Evolutionary conservation across 1,139 yeast species (phyloP).

Genomic region (Eremothecium cymbalariae): DNA sequence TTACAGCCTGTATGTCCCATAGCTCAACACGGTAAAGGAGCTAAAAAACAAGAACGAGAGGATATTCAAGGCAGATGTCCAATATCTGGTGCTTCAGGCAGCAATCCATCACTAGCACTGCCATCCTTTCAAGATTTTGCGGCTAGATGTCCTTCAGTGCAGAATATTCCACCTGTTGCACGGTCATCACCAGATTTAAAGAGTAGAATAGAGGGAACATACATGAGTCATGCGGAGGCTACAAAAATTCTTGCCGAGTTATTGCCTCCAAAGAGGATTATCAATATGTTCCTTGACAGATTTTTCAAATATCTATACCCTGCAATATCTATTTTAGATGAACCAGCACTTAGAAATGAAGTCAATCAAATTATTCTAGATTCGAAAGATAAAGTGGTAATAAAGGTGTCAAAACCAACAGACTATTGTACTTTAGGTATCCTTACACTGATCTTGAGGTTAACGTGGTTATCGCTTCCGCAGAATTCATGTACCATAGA

Average conservation of each 20-base stretch:
- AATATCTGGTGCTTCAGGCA: not conserved
- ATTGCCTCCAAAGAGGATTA: constrained; percentile 38
- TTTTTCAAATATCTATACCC: constrained; percentile 44
- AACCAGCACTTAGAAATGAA: constrained; percentile 31
- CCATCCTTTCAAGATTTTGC: constrained; percentile 20
- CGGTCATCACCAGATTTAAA: constrained; percentile 7
- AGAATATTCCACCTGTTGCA: constrained; percentile 12
- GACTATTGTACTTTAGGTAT: constrained; percentile 36
- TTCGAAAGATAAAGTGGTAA: constrained; percentile 5
- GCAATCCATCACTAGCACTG: constrained; percentile 4
- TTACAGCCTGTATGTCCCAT: too few species aligned
- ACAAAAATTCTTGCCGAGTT: constrained; percentile 16
- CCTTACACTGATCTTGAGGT: constrained; percentile 39
- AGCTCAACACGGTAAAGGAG: too few species aligned
- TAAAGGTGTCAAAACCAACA: constrained; percentile 24
- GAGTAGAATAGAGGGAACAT: constrained; percentile 2
- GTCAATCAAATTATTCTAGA: constrained; percentile 21
- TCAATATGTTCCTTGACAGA: constrained; percentile 34
- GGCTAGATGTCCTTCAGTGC: constrained; percentile 22
- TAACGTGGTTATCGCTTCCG: constrained; percentile 45
- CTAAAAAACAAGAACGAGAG: too few species aligned
- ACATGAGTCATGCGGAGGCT: constrained; percentile 14
- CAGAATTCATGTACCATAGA: constrained; percentile 30
- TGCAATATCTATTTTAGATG: constrained; percentile 45
- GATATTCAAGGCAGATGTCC: constrained; percentile 4